Conservation (phyloP, 2,329 filamentous ascomycete genomes). For the Epichloe amarillans region DNA sequence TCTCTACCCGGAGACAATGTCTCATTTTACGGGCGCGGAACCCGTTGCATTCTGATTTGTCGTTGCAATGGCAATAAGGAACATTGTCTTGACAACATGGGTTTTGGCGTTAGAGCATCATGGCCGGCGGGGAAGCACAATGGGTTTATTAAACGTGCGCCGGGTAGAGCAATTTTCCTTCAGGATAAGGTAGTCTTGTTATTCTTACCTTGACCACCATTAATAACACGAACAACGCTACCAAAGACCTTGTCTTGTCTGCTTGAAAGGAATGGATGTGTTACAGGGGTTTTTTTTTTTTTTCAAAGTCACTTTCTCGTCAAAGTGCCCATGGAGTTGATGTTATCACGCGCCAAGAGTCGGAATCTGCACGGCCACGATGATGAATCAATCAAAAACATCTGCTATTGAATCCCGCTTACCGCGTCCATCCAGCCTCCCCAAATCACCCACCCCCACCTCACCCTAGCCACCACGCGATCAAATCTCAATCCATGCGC, state of each 20-base stretch:
- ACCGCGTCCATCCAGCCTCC: too few species aligned
- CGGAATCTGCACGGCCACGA: too few species aligned
- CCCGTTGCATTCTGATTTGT: background rate
- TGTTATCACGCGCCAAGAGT: too few species aligned
- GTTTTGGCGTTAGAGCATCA: conserved; percentile 9
- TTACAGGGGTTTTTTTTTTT: too few species aligned
- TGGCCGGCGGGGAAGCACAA: background rate
- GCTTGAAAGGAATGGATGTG: too few species aligned
- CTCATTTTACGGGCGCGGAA: background rate
- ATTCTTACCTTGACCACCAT: conserved; percentile 2
- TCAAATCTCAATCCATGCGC: too few species aligned
- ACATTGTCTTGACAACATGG: conserved; percentile 5
- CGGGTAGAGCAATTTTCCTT: background rate
- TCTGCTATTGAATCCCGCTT: too few species aligned
- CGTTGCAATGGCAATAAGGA: conserved; percentile 2
- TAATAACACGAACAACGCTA: background rate
- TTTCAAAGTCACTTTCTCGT: too few species aligned
- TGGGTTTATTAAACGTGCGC: background rate
- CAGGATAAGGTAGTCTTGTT: conserved; percentile 7
- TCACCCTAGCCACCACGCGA: too few species aligned
- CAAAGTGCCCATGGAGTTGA: too few species aligned
- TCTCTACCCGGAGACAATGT: background rate
- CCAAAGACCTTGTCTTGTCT: background rate
- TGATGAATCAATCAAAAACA: too few species aligned
- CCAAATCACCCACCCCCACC: too few species aligned